phyloP scores from a whole-genome alignment of 2,329 filamentous ascomycete genomes.

The Parastagonospora nodorum region DNA sequence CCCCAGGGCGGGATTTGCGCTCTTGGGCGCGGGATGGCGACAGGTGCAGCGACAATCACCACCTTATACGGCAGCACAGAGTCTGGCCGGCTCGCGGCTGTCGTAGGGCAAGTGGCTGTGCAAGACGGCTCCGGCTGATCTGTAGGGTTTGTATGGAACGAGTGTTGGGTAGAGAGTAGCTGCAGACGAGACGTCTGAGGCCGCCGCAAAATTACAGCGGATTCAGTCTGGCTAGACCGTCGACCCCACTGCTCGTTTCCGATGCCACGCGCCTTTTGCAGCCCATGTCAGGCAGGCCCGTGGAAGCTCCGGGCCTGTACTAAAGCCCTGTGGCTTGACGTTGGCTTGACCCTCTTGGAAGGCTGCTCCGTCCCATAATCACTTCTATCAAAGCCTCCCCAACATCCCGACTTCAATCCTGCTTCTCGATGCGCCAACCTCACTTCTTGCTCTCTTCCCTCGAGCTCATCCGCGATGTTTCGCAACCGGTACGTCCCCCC shows the following conservation, averaged over 20 bases:
- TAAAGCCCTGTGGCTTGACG: slow-evolving; percentile 47
- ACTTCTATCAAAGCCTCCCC: slow-evolving; percentile 24
- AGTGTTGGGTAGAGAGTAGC: slow-evolving; percentile 4
- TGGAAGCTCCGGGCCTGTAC: slow-evolving; percentile 33
- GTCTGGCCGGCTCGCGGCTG: slow-evolving; percentile 31
- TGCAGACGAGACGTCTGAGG: slow-evolving; percentile 18
- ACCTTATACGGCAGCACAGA: slow-evolving; percentile 25
- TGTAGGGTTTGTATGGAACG: not conserved
- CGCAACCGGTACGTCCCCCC: slow-evolving; percentile 48
- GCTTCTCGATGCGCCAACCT: slow-evolving; percentile 38
- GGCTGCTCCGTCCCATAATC: slow-evolving; percentile 44
- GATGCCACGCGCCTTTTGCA: slow-evolving; percentile 27
- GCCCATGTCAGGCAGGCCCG: slow-evolving; percentile 20
- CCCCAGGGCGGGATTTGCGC: slow-evolving; percentile 20
- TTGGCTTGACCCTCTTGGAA: slow-evolving; percentile 30
- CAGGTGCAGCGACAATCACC: slow-evolving; percentile 42
- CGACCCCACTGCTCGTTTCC: slow-evolving; percentile 25
- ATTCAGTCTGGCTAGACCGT: slow-evolving; percentile 28
- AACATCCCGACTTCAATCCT: slow-evolving; percentile 25
- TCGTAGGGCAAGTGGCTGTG: slow-evolving; percentile 46
- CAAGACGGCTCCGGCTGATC: slow-evolving; percentile 29
- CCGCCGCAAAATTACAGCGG: slow-evolving; percentile 23
- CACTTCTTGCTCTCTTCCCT: slow-evolving; percentile 26
- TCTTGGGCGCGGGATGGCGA: slow-evolving; percentile 29
- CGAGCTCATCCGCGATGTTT: slow-evolving; percentile 50